Evolutionary conservation across 805 yeast species (phyloP), one percentile per base, ranked within the genome.

Genomic region (Ogataea trehaloabstinens): DNA sequence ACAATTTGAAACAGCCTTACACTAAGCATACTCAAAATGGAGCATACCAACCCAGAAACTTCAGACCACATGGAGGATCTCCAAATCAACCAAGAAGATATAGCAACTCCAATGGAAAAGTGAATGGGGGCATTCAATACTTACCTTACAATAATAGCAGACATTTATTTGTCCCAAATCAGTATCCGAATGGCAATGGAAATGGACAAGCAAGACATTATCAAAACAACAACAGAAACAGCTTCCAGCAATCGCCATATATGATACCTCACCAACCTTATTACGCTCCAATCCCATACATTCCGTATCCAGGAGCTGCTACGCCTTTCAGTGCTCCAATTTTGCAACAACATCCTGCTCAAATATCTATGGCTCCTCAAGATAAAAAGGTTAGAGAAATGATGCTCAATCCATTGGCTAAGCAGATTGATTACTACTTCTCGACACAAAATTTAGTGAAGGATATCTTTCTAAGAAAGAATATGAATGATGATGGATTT

Each of bases 361-460:
- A 41, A 16, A 37, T 53, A 19, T 38, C 53, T 32, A 42, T 35
- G 22, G 42, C 46, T 21, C 44, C 51, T 3, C 56, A 48, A 38
- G 51, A 49, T 35, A 30, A 42, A 19, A 41, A 39, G 31, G 46
- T 52, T 19, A 39, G 45, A 37, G 58, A 53, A 4, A 38, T 38
- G 5, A 52, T 56, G 42, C 39, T 46, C 5, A 40, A 42, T 12
- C 49, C 52, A 16, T 45, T 60, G 27, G 54, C 74, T 6, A 61
- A 60, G 61, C 98, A 90, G 70, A 69, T 91, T 37, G 93, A 87
- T 58, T 93, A 93, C 70, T 93, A 93, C 64, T 85, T 93, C 67
- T 82, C 95, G 21, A 71, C 81, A 35, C 95, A 88, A 53, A 93
- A 93, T 64, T 72, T 93, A 64, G 70, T 83, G 52, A 85, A 88